Evolutionary conservation across 2,329 filamentous ascomycete genomes (phyloP).

Genomic region (Hymenoscyphus fraxineus): DNA sequence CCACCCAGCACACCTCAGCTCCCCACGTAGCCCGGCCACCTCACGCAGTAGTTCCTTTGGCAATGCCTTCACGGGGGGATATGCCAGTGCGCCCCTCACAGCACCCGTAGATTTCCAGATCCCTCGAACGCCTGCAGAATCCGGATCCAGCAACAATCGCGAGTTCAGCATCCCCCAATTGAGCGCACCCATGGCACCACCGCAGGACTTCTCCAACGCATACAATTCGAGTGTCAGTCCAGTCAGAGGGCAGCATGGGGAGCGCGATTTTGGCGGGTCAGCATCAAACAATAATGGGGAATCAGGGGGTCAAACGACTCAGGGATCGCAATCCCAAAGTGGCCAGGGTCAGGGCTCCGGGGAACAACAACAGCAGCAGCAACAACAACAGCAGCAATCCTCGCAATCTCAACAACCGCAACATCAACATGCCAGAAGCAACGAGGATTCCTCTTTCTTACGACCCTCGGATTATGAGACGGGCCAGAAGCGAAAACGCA

Average conservation of each 20-base stretch:
- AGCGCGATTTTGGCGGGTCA: constrained; percentile 23
- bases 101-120: constrained; percentile 52
- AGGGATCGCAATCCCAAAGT: constrained; percentile 6
- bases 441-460: constrained; percentile 27
- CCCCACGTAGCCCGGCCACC: constrained; percentile 23
- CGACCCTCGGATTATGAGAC: constrained; percentile 27
- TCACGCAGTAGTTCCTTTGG: constrained; percentile 37
- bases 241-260: constrained; percentile 14
- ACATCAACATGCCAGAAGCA: constrained; percentile 20
- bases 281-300: constrained; percentile 25
- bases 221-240: constrained; percentile 28
- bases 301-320: constrained; percentile 14
- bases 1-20: constrained; percentile 32
- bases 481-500: constrained; percentile 31
- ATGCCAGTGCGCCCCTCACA: constrained; percentile 51
- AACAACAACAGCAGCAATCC: constrained; percentile 15
- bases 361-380: constrained; percentile 22
- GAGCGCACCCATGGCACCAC: constrained; percentile 51
- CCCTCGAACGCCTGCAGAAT: constrained; percentile 41
- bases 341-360: constrained; percentile 16
- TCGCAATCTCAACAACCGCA: constrained; percentile 18
- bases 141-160: constrained; percentile 34
- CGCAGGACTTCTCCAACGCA: constrained; percentile 45
- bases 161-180: constrained; percentile 53
- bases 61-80: constrained; percentile 45